phyloP scores from a whole-genome alignment of 371 early-diverging fungal species.

The Furculomyces boomerangus region DNA sequence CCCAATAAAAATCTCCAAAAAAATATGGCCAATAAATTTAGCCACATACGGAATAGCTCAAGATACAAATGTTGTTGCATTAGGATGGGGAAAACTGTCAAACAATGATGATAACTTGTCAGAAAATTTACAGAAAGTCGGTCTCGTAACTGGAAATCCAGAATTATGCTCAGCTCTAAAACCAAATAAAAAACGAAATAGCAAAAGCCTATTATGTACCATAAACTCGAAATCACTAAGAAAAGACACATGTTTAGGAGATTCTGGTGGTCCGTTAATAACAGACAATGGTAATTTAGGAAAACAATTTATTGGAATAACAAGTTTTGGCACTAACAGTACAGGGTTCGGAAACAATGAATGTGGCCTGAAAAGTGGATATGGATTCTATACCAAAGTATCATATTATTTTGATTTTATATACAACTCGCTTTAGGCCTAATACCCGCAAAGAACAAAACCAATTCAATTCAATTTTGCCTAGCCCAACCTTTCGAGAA shows the following conservation, averaged over 20 bases:
- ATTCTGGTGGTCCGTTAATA: slow-evolving; percentile 2
- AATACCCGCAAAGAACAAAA: too few species aligned
- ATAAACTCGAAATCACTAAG: background rate
- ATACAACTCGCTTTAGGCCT: too few species aligned
- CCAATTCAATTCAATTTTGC: too few species aligned
- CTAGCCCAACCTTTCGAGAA: too few species aligned
- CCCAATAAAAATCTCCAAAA: background rate
- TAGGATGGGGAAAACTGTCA: background rate
- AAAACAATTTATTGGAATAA: background rate
- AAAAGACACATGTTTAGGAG: slow-evolving; percentile 1
- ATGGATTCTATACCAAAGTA: background rate
- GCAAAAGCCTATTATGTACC: background rate
- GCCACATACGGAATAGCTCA: background rate
- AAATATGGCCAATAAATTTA: background rate
- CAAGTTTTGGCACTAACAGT: background rate
- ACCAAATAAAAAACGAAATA: background rate
- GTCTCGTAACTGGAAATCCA: background rate
- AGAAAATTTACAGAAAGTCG: background rate
- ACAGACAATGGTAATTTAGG: background rate
- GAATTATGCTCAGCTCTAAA: background rate
- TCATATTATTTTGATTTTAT: background rate
- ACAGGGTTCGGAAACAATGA: background rate
- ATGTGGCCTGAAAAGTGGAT: background rate
- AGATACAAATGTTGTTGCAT: background rate
- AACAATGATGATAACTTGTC: background rate